These are phyloP conservation scores for Amauroascus verrucosus DNA, from an alignment of 2,329 filamentous ascomycete species.

Conservation along the genomic window DNA sequence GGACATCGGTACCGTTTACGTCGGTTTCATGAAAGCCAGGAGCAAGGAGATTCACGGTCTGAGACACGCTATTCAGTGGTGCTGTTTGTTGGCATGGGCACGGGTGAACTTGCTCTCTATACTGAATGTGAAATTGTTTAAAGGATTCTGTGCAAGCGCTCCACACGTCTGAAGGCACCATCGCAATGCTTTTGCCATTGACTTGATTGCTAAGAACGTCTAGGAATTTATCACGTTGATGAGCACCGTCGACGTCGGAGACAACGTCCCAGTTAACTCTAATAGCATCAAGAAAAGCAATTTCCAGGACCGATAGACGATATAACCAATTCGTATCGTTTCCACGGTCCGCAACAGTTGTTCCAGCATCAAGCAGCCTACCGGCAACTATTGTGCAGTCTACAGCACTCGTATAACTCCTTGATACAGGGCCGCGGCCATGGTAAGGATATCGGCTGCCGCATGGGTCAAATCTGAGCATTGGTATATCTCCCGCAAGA, in stretches of 20 bases:
- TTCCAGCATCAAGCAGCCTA: conserved; percentile 29
- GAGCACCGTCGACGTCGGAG: conserved; percentile 1
- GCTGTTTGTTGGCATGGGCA: not conserved
- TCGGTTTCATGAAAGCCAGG: conserved; percentile 15
- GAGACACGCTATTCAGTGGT: not conserved
- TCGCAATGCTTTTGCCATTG: not conserved
- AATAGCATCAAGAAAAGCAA: conserved; percentile 7
- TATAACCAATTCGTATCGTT: not conserved
- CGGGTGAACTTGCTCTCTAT: not conserved
- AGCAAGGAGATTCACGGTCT: conserved; percentile 12
- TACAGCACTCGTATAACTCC: conserved; percentile 20
- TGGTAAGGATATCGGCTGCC: conserved; percentile 21
- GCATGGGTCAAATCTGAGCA: conserved; percentile 17
- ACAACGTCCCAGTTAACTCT: conserved; percentile 6
- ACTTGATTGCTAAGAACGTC: not conserved
- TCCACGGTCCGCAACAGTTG: conserved; percentile 25
- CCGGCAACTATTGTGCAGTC: conserved; percentile 30
- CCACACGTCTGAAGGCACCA: conserved; percentile 10
- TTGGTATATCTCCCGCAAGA: conserved; percentile 5
- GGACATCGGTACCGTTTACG: conserved; percentile 17
- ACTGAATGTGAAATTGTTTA: conserved; percentile 11
- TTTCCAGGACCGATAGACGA: not conserved
- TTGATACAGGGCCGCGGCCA: conserved; percentile 26
- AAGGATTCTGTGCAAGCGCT: conserved; percentile 6
- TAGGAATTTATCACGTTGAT: conserved; percentile 1